Evolutionary conservation across 1,139 yeast species (phyloP), one percentile per base, ranked within the genome.

Genomic region (Geotrichum phurueaensis): DNA sequence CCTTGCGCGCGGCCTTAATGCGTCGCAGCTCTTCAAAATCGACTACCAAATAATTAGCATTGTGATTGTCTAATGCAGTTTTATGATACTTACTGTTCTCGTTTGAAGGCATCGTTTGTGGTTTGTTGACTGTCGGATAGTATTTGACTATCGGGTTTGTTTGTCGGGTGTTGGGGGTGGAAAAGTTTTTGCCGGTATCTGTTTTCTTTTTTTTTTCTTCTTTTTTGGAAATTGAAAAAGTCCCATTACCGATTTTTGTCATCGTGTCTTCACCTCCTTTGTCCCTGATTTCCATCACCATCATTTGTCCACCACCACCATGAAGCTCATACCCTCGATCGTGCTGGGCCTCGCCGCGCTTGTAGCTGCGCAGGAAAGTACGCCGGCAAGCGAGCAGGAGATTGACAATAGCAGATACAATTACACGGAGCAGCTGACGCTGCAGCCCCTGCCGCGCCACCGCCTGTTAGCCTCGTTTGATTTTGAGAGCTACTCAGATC

Each of bases 371-470:
- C 51, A 54, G 31, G 56, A 36, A 15, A 39, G 31, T 45, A 25
- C 51, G 13, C 55, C 55, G 15, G 20, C 47, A 15, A 47, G 15
- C 13, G 56, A 36, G 23, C 31, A 15, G 25, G 49, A 33, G 9
- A 33, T 33, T 15, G 58, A 55, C 36, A 51, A 51, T 23, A 51
- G 48, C 45, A 20, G 53, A 20, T 58, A 58, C 53, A 55, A 60
- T 2, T 89, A 84, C 68, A 73, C 78, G 22, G 97, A 91, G 73
- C 69, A 76, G 27, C 77, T 91, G 55, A 73, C 76, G 27, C 70
- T 91, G 53, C 82, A 78, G 62, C 96, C 96, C 0, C 78, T 91
- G 60, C 86, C 94, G 7, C 78, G 85, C 58, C 88, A 88, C 70
- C 82, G 82, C 65, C 70, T 90, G 36, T 75, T 89, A 63, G 79